phyloP scores from a whole-genome alignment of 106 monocot genomes.

The Vanilla planifolia region DNA sequence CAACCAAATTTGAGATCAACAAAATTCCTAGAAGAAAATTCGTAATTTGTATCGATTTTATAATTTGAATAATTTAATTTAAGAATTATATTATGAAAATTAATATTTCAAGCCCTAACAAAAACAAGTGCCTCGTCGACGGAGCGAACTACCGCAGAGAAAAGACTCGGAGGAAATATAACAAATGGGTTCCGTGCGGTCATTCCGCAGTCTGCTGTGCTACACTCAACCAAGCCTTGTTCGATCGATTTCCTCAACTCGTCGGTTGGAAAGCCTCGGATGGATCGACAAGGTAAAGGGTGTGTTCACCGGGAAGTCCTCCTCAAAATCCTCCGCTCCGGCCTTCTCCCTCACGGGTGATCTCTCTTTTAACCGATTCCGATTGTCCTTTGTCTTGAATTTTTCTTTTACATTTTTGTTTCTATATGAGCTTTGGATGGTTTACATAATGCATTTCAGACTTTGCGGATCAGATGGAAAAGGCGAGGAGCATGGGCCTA shows the following conservation, averaged over 20 bases:
- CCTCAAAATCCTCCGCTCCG: slow-evolving; percentile 14
- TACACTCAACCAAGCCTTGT: slow-evolving; percentile 20
- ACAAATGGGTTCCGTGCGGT: slow-evolving; percentile 1
- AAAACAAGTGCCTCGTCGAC: too few relatives aligned
- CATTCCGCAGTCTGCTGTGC: not conserved
- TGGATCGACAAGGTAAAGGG: slow-evolving; percentile 98
- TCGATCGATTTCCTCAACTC: slow-evolving; percentile 68
- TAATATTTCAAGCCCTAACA: too few relatives aligned
- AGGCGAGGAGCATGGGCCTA: slow-evolving; percentile 60
- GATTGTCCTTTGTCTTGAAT: not conserved
- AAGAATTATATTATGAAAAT: too few relatives aligned
- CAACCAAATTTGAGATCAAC: too few relatives aligned
- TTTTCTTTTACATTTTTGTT: not conserved
- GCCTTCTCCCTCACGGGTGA: slow-evolving; percentile 63
- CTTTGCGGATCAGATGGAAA: slow-evolving; percentile 92
- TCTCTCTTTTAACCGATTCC: not conserved
- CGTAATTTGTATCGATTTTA: too few relatives aligned
- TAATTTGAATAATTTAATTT: too few relatives aligned
- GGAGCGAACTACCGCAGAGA: too few relatives aligned
- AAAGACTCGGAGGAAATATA: not conserved
- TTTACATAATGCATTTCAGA: slow-evolving; percentile 28
- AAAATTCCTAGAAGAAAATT: too few relatives aligned
- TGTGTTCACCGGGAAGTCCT: slow-evolving; percentile 70
- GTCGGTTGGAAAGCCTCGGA: slow-evolving; percentile 41
- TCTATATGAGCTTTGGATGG: not conserved